Base-by-base conservation (phyloP, 345 rosid species). In the Anacardium occidentale region DNA sequence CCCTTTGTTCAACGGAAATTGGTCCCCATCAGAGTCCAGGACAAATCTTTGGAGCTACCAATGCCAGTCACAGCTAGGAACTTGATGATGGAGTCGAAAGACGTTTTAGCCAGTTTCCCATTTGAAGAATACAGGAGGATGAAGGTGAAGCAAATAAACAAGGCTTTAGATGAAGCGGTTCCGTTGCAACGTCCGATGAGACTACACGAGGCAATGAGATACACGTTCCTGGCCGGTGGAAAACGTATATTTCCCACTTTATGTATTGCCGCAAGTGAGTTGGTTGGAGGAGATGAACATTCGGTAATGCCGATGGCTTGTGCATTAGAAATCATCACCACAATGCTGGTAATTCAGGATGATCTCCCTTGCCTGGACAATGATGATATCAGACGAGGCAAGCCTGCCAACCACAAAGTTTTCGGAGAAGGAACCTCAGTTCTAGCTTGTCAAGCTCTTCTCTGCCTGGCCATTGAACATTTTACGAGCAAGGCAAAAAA, bases 241-340 rank as follows among this genome's bases (percentile, higher is more conserved):
- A 85, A 89, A 79, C 88, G 97, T 5, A 83, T 88, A 10, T 77
- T 86, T 18, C 89, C 94, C 0, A 66, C 84, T 48, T 75, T 88
- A 4, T 89, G 94, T 22, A 64, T 89, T 0, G 92, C 92, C 25
- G 74, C 89, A 0, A 84, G 92, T 21, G 92, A 89, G 53, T 68
- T 88, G 5, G 84, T 89, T 0, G 92, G 94, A 1, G 89, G 94
- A 0, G 29, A 80, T 15, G 81, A 85, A 64, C 48, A 69, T 12
- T 42, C 57, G 0, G 93, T 76, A 0, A 81, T 88, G 84, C 88
- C 93, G 3, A 57, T 77, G 10, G 93, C 91, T 11, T 90, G 96
- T 18, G 91, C 93, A 9, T 42, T 84, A 15, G 93, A 90, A 75
- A 90, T 90, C 90, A 82, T 88, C 50, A 83, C 84, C 58, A 83